phyloP scores from a whole-genome alignment of 202 grass and related monocot species.

The Digitaria exilis region DNA sequence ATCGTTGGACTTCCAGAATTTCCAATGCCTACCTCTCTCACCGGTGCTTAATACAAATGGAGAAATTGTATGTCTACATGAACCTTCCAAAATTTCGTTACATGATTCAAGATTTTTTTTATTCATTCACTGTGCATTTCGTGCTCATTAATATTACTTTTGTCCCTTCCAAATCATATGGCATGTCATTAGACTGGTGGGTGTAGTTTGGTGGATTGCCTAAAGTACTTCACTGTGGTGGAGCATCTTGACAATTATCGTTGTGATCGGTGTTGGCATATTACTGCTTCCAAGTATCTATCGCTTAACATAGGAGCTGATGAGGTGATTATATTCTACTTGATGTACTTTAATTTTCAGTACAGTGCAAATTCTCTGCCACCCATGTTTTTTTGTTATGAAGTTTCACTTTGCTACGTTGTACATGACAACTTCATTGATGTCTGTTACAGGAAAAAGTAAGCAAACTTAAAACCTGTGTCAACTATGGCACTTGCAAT shows the following conservation, averaged over 20 bases:
- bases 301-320: conserved; percentile 59
- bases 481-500: conserved; percentile 66
- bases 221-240: conserved; percentile 68
- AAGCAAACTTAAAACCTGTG: conserved; percentile 62
- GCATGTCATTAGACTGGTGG: conserved; percentile 59
- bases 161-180: conserved; percentile 25
- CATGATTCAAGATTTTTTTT: background rate
- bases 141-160: conserved; percentile 42
- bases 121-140: conserved; percentile 18
- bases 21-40: conserved; percentile 73
- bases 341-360: conserved; percentile 5
- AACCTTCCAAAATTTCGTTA: conserved; percentile 34
- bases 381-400: conserved; percentile 20
- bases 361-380: conserved; percentile 15
- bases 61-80: conserved; percentile 76
- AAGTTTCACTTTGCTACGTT: conserved; percentile 35
- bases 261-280: conserved; percentile 87
- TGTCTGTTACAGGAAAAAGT: conserved; percentile 65
- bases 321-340: conserved; percentile 55
- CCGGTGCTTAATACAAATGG: conserved; percentile 64
- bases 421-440: conserved; percentile 26
- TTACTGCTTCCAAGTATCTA: conserved; percentile 69
- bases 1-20: conserved; percentile 86
- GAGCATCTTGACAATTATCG: conserved; percentile 87
- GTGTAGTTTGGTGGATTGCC: conserved; percentile 78